Evolutionary conservation across 345 rosid species (phyloP), one percentile per base, ranked within the genome.

Genomic region (Citrus inodora): DNA sequence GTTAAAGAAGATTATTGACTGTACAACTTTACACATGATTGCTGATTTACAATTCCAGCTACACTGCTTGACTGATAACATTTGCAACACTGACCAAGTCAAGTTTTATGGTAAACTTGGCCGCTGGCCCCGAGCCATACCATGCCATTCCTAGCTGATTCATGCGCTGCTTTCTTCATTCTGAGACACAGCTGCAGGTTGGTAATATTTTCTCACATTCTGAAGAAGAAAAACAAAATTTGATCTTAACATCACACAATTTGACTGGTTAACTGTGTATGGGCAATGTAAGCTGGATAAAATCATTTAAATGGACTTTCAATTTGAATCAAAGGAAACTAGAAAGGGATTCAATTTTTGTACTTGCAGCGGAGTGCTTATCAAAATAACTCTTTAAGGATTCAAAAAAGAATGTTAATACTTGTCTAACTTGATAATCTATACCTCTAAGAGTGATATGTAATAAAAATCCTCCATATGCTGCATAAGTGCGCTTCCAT

Each of bases 391-490:
- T 46, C 14, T 42, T 46, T 46, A 13, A 46, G 51, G 51, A 46
- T 11, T 46, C 1, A 46, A 46, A 46, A 13, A 0, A 13, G 51
- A 46, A 11, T 46, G 51, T 46, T 3, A 46, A 46, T 46, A 46
- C 51, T 13, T 46, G 10, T 13, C 4, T 2, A 46, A 3, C 51
- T 7, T 4, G 9, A 74, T 25, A 65, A 33, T 24, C 22, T 2
- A 22, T 91, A 95, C 99, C 98, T 92, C 99, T 58, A 95, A 89
- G 66, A 95, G 80, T 55, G 96, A 82, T 87, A 95, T 82, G 86
- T 95, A 95, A 83, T 95, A 95, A 85, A 95, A 95, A 85, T 93
- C 98, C 81, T 95, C 99, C 98, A 95, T 95, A 80, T 93, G 99
- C 83, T 95, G 99, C 98, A 92, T 93, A 48, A 95, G 92, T 22